Evolutionary conservation across 768 basidiomycete species (phyloP), one percentile per base, ranked within the genome.

Genomic region (Boletus edulis): DNA sequence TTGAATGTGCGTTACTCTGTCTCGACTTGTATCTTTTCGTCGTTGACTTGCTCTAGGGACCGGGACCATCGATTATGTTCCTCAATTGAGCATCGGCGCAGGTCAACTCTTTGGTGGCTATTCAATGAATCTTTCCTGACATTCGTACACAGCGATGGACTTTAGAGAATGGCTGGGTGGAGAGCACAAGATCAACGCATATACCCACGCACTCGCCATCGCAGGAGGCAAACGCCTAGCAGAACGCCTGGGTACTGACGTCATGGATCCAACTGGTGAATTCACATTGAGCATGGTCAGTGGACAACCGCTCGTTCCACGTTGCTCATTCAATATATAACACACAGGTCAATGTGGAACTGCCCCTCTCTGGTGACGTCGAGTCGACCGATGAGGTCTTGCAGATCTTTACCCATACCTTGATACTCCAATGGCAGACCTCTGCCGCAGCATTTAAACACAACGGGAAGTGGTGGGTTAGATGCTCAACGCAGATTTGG

Each of bases 141-240:
- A n/a, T 49, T 29, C 14, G 27, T 18, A 22, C 49, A 29, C 27
- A 85, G 91, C 91, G 0, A 67, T 92, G 5, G 79, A 84, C 31
- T 94, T 94, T 72, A 81, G 92, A 29, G 64, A 78, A 54, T 81
- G 80, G 73, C 69, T 92, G 3, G 91, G 92, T 1, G 91, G 92
- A 7, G 91, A 94, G 67, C 67, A 78, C 24, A 77, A 75, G 43
- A 94, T 94, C 55, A 82, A 80, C 59, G 71, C 72, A 9, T 92
- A 93, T 67, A 89, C 84, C 60, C 86, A 85, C 67, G 62, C 74
- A 10, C 76, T 92, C 7, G 92, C 90, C 4, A 55, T 87, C 3
- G 67, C 78, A 42, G 92, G 90, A 8, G 91, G 88, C 0, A 77
- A 75, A 55, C 64, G 66, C 12, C 73, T 92, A 9, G 83, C 85